A percentile compares a stretch with the other conserved stretches of the same genome.
Evolutionary conservation across 139 green algal species (phyloP).

Genomic region (Gonium pectorale): DNA sequence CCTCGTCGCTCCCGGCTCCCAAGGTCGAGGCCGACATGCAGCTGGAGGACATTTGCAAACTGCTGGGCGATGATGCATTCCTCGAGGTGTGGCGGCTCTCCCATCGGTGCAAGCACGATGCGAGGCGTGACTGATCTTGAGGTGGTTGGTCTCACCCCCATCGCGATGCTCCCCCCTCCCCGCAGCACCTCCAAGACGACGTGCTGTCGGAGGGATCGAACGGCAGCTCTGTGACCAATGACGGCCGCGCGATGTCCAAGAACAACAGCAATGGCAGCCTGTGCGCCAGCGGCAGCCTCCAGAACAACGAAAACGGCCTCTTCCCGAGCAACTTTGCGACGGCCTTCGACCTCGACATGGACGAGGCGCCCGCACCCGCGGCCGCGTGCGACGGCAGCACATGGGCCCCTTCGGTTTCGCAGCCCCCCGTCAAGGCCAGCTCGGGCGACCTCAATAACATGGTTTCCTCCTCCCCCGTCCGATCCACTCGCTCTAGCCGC

Average conservation of each 20-base stretch:
- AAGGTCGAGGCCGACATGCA: slow-evolving; percentile 14
- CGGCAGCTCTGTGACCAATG: slow-evolving; percentile 7
- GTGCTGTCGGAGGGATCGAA: slow-evolving; percentile 31
- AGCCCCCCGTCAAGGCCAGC: background rate
- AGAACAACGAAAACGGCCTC: background rate
- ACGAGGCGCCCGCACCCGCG: background rate
- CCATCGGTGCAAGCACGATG: no score
- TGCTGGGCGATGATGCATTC: slow-evolving; percentile 26
- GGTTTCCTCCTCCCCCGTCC: slow-evolving; percentile 2
- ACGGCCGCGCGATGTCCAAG: slow-evolving; percentile 16
- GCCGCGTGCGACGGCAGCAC: background rate
- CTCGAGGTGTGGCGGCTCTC: slow-evolving; percentile 28
- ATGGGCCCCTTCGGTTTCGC: background rate
- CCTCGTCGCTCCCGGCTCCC: background rate
- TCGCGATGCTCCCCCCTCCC: no score
- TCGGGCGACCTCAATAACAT: slow-evolving; percentile 40
- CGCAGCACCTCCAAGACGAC: slow-evolving; percentile 31
- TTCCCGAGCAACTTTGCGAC: slow-evolving; percentile 6
- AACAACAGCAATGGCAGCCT: slow-evolving; percentile 23
- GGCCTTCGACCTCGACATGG: slow-evolving; percentile 23
- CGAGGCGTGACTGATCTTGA: no score
- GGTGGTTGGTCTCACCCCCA: no score
- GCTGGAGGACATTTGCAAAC: slow-evolving; percentile 13
- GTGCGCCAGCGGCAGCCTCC: background rate
- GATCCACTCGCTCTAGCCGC: background rate